Conservation (phyloP, 257 asterid species). For the Solanum rostratum region DNA sequence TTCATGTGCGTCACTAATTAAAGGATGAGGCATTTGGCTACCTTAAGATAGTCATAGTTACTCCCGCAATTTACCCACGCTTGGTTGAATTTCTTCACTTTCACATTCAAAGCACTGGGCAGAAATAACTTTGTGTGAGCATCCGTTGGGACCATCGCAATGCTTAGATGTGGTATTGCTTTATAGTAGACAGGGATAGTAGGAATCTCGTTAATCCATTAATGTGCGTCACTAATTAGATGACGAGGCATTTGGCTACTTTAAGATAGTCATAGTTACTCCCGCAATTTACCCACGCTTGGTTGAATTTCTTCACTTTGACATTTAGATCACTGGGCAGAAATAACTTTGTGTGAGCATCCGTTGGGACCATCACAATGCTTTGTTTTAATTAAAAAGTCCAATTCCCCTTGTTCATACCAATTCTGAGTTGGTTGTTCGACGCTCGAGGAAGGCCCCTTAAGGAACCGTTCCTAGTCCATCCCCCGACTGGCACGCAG, state of each 20-base stretch:
- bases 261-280: slow-evolving; percentile 44
- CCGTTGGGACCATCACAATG: slow-evolving; percentile 50
- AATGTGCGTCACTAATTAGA: slow-evolving; percentile 35
- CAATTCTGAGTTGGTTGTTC: not conserved
- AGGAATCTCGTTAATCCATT: slow-evolving; percentile 15
- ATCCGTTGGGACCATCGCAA: slow-evolving; percentile 52
- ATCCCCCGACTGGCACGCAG: fast-evolving
- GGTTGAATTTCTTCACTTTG: not conserved
- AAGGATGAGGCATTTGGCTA: slow-evolving; percentile 47
- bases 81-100: not conserved
- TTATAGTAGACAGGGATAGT: slow-evolving; percentile 2
- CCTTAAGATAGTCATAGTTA: slow-evolving; percentile 45
- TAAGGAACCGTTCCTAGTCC: not conserved
- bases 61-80: slow-evolving; percentile 24
- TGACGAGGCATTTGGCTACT: slow-evolving; percentile 48
- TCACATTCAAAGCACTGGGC: slow-evolving; percentile 27
- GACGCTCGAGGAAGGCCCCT: not conserved
- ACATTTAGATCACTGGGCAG: slow-evolving; percentile 32
- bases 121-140: slow-evolving; percentile 56
- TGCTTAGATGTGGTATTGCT: too few relatives aligned
- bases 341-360: slow-evolving; percentile 57
- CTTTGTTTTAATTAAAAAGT: slow-evolving; percentile 50
- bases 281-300: slow-evolving; percentile 17
- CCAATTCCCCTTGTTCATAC: slow-evolving; percentile 35
- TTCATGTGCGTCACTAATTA: slow-evolving; percentile 34